Evolutionary conservation across 345 rosid species (phyloP), one percentile per base, ranked within the genome.

Genomic region (Odontarrhena argentea): DNA sequence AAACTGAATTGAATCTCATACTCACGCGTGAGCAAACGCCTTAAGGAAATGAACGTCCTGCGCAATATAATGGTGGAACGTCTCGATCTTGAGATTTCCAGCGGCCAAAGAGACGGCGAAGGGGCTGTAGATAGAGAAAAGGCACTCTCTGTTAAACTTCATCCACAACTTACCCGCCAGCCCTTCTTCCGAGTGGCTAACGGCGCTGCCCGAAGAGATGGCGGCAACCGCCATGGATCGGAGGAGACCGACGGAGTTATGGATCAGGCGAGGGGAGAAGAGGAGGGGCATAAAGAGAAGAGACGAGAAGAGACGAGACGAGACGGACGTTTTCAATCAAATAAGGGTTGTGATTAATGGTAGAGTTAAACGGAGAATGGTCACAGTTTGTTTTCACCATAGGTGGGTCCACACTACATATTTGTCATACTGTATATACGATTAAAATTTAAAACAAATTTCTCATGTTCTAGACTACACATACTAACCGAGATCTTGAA

Each of bases 11-110:
- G 22, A 18, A 18, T 18, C 22, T 18, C 22, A 18, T 3, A 82
- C 97, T 84, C 72, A 91, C 99, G 97, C 99, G 24, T 82, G 87
- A 45, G 87, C 85, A 59, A 86, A 91, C 58, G 99, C 86, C 68
- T 87, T 91, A 34, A 95, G 96, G 80, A 88, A 95, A 74, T 85
- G 81, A 63, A 74, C 83, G 70, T 91, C 97, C 67, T 95, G 99
- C 0, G 96, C 79, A 57, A 91, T 81, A 71, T 84, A 95, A 62
- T 84, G 84, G 60, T 88, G 78, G 74, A 91, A 95, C 12, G 80
- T n/a, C 1, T 87, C 88, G 68, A 84, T 69, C 78, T 83, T 67
- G 60, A 95, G 97, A 65, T 77, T 73, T 4, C 97, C 99, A 60
- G 97, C 80, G 28, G 93, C 97, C 69, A 95, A 78, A 73, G 65